Evolutionary conservation across 176 grass and related monocot species (phyloP).

Genomic region (Carex littledalei): DNA sequence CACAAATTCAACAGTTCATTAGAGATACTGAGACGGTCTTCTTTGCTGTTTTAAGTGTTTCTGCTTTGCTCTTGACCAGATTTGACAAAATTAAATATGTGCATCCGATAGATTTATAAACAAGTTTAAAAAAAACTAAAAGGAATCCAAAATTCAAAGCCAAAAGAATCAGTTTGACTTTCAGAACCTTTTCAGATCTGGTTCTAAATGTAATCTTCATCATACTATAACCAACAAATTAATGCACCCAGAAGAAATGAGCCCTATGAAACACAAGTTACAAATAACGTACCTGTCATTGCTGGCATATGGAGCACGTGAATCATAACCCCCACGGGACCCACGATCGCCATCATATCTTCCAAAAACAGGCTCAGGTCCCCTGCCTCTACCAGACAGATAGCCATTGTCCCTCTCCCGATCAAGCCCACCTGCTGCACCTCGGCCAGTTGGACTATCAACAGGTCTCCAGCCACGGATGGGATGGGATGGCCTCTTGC

Average conservation of each 20-base stretch:
- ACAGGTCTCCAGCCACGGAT: conserved; percentile 23
- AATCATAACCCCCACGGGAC: conserved; percentile 39
- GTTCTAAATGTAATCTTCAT: conserved; percentile 4
- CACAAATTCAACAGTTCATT: neutral
- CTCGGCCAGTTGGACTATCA: neutral
- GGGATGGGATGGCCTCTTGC: conserved; percentile 39
- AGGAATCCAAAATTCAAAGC: neutral
- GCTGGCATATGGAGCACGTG: neutral
- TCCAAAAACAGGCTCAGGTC: conserved; percentile 22
- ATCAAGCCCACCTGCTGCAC: conserved; percentile 21
- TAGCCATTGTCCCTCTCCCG: conserved; percentile 31
- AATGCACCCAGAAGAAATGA: neutral
- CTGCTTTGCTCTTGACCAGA: neutral
- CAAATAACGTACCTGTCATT: neutral
- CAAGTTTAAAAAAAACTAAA: neutral
- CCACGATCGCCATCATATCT: conserved; percentile 53
- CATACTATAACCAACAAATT: neutral
- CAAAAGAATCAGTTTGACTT: neutral
- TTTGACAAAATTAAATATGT: neutral
- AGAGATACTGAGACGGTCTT: too few species aligned
- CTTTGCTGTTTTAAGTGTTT: neutral
- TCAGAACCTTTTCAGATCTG: neutral
- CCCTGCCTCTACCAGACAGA: conserved; percentile 40
- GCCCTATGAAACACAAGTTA: neutral
- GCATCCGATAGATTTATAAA: neutral